A percentile compares a stretch with the other conserved stretches of the same genome.
Conservation (phyloP, 2,329 filamentous ascomycete species). For the Fusarium circinatum region DNA sequence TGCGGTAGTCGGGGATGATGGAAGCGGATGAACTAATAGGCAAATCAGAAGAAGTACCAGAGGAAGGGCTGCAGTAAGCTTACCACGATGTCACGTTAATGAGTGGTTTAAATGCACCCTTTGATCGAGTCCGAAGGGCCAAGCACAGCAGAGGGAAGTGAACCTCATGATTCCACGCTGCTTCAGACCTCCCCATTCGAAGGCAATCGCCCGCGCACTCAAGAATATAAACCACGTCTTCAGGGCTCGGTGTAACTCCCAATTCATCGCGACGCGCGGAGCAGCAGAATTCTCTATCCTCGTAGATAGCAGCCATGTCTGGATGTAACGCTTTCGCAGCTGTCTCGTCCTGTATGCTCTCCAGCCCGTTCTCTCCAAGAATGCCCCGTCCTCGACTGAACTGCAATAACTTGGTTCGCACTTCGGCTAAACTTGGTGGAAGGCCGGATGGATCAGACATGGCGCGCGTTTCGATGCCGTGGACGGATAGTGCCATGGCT, state of each 20-base stretch:
- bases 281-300: not conserved
- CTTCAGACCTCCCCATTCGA: not conserved
- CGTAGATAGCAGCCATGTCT: not conserved
- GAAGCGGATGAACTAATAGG: not conserved
- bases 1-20: not conserved
- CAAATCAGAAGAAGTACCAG: not conserved
- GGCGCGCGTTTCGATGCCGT: not conserved
- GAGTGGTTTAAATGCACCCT: not conserved
- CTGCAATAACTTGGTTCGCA: not conserved
- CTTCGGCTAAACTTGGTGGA: not conserved
- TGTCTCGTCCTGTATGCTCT: not conserved
- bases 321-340: not conserved
- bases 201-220: not conserved
- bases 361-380: fast-evolving
- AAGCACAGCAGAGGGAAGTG: not conserved
- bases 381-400: not conserved
- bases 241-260: not conserved
- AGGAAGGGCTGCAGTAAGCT: fast-evolving
- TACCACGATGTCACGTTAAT: not conserved
- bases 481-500: not conserved
- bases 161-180: not conserved
- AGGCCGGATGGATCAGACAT: not conserved
- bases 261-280: not conserved
- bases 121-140: not conserved
- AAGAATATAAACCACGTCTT: conserved; percentile 3